Evolutionary conservation across 1,284 basidiomycete genomes (phyloP).

Genomic region (Athelia psychrophila): DNA sequence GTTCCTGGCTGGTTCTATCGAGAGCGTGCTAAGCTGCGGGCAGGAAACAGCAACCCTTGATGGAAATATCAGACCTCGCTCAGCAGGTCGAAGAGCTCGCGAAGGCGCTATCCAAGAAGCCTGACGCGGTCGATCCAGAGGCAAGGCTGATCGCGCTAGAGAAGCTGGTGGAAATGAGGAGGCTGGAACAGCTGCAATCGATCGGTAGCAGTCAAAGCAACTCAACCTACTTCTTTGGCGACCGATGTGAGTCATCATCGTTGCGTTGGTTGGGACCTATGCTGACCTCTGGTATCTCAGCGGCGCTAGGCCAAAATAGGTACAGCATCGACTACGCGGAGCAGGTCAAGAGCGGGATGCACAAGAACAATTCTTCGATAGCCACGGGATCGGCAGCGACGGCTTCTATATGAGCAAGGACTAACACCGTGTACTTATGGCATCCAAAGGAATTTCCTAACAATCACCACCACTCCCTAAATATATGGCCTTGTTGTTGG

Average conservation of each 20-base stretch:
- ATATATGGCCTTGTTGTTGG: no score
- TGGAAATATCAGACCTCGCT: conserved; percentile 47
- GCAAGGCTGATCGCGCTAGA: conserved; percentile 36
- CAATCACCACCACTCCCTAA: no score
- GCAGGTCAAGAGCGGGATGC: conserved; percentile 38
- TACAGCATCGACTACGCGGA: conserved; percentile 47
- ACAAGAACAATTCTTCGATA: not conserved
- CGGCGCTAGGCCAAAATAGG: conserved; percentile 33
- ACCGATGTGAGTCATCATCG: conserved; percentile 11
- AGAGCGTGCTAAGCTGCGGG: conserved; percentile 11
- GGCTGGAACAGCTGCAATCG: conserved; percentile 47
- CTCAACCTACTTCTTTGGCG: conserved; percentile 54
- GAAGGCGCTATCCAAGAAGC: conserved; percentile 29
- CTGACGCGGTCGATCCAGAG: conserved; percentile 21
- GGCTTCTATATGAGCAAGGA: no score
- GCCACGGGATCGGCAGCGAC: no score
- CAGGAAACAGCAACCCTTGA: conserved; percentile 41
- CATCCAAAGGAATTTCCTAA: no score
- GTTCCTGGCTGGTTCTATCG: not conserved
- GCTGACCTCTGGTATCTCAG: no score
- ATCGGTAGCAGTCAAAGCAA: conserved; percentile 46
- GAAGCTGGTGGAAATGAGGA: conserved; percentile 41
- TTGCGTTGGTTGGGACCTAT: not conserved
- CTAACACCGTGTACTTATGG: no score
- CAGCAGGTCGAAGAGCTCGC: conserved; percentile 43